phyloP scores from a whole-genome alignment of 352 stramenopile genomes.

The Phytophthora ohioensis region DNA sequence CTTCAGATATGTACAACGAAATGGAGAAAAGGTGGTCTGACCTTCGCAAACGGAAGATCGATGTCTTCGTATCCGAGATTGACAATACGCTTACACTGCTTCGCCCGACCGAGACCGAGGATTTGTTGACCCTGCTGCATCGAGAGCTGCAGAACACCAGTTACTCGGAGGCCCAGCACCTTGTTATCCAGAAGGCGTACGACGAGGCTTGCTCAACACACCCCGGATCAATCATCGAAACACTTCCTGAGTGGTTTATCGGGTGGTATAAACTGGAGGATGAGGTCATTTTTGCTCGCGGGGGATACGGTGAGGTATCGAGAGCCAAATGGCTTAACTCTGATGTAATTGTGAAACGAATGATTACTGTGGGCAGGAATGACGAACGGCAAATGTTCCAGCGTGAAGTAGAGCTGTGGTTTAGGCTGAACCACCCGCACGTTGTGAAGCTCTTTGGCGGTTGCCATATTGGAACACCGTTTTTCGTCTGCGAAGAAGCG shows the following conservation, averaged over 20 bases:
- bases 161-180: not conserved
- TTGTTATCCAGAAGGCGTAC: not conserved
- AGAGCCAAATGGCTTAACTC: constrained; percentile 29
- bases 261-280: constrained; percentile 9
- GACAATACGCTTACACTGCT: constrained; percentile 3
- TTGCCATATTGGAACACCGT: constrained; percentile 34
- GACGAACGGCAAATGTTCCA: constrained; percentile 18
- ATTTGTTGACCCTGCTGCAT: not conserved
- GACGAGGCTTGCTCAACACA: constrained; percentile 3
- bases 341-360: constrained; percentile 34
- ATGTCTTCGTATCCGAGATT: constrained; percentile 11
- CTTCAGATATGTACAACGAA: constrained; percentile 2
- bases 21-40: constrained; percentile 1
- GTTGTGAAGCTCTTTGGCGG: constrained; percentile 44
- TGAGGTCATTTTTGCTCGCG: constrained; percentile 8
- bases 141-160: not conserved
- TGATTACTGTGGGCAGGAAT: not conserved
- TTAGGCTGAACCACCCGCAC: constrained; percentile 38
- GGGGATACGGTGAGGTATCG: constrained; percentile 1
- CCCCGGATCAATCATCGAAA: not conserved
- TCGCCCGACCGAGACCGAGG: not conserved
- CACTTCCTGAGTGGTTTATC: constrained; percentile 15
- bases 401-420: constrained; percentile 38
- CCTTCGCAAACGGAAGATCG: not conserved
- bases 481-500: constrained; percentile 42